Evolutionary conservation across 495 filamentous ascomycete genomes (phyloP).

Genomic region (Neurospora sp.): DNA sequence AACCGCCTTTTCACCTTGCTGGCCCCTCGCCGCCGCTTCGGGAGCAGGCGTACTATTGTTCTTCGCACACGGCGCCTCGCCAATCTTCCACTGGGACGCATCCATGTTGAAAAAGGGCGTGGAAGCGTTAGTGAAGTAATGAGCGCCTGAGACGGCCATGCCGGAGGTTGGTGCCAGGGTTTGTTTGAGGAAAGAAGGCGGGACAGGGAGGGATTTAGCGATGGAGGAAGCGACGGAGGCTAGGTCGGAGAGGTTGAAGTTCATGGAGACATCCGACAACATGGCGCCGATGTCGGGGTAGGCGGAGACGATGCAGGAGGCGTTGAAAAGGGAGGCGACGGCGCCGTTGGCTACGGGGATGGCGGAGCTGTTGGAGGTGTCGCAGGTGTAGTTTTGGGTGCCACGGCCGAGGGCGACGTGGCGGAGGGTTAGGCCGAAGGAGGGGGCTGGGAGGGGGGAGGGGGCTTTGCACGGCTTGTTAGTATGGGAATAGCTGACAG

Average conservation of each 20-base stretch:
- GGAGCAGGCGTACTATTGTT: constrained; percentile 47
- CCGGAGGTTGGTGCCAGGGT: constrained; percentile 40
- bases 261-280: constrained; percentile 45
- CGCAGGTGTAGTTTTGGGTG: constrained; percentile 89
- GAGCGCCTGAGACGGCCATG: constrained; percentile 58
- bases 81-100: constrained; percentile 36
- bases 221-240: constrained; percentile 17
- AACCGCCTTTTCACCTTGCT: constrained; percentile 49
- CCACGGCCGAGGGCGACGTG: constrained; percentile 83
- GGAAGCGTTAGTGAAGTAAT: constrained; percentile 60
- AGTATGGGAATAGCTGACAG: not conserved
- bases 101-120: constrained; percentile 75
- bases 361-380: constrained; percentile 41
- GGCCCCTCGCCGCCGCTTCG: constrained; percentile 38
- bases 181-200: not conserved
- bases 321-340: constrained; percentile 79
- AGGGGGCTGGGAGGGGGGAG: constrained; percentile 44
- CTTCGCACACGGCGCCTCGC: constrained; percentile 55
- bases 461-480: constrained; percentile 17
- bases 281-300: constrained; percentile 51
- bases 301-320: constrained; percentile 62
- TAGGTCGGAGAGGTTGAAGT: constrained; percentile 36
- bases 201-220: constrained; percentile 1
- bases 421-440: constrained; percentile 46
- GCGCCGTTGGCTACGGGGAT: constrained; percentile 61